Evolutionary conservation across 192 early-diverging fungal species (phyloP).

Genomic region (Gonapodya sp.): DNA sequence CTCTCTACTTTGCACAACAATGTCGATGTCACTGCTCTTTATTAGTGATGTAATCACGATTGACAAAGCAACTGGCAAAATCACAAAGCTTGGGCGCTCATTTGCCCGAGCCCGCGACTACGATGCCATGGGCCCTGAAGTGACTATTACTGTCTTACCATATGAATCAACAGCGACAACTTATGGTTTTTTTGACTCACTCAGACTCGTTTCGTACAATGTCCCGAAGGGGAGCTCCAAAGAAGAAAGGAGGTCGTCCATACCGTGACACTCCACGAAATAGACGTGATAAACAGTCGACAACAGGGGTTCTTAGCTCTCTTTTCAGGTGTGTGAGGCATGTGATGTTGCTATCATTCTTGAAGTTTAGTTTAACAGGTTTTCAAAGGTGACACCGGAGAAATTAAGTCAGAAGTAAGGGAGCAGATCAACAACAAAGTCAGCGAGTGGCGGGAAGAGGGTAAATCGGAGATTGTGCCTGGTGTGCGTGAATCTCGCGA

Average conservation of each 20-base stretch:
- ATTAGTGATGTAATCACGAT: constrained; percentile 91
- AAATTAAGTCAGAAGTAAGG: constrained; percentile 93
- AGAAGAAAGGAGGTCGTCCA: constrained; percentile 95
- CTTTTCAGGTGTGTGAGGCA: constrained; percentile 68
- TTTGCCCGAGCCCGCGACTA: constrained; percentile 94
- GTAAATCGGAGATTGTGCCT: constrained; percentile 95
- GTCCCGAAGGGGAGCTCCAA: constrained; percentile 97
- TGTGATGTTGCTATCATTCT: neutral
- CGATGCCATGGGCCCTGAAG: constrained; percentile 95
- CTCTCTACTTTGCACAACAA: neutral
- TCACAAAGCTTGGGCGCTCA: constrained; percentile 90
- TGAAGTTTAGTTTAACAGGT: neutral
- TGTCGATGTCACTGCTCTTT: neutral
- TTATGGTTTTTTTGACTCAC: neutral
- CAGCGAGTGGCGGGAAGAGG: constrained; percentile 96
- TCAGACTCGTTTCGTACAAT: constrained; percentile 91
- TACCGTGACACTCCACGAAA: constrained; percentile 96
- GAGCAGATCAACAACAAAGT: constrained; percentile 98
- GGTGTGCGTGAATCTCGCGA: constrained; percentile 46
- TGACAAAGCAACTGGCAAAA: constrained; percentile 95
- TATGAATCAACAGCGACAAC: too few relatives aligned
- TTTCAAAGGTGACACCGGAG: constrained; percentile 71
- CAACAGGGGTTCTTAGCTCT: constrained; percentile 95
- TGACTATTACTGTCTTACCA: constrained; percentile 23
- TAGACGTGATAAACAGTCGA: constrained; percentile 97